Percentiles rank a stretch among this genome's conserved stretches.
Evolutionary conservation across 2,329 filamentous ascomycete species (phyloP).

Genomic region (Paecilomyces sp.): DNA sequence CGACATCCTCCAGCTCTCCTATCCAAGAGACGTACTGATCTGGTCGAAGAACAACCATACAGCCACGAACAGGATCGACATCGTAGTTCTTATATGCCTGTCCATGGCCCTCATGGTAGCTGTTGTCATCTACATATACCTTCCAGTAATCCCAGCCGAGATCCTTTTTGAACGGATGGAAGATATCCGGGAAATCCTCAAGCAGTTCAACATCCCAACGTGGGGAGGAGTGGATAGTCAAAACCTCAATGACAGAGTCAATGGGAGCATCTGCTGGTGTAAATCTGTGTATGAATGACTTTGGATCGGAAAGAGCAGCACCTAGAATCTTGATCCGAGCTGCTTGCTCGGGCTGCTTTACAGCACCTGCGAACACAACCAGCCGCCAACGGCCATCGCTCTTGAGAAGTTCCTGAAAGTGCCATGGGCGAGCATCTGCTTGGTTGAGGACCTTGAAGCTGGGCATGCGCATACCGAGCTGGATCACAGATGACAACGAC

Average conservation of each 20-base stretch:
- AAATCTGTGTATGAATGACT: conserved; percentile 39
- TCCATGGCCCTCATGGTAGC: conserved; percentile 44
- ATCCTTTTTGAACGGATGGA: conserved; percentile 40
- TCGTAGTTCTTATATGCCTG: conserved; percentile 51
- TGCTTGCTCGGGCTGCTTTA: conserved; percentile 40
- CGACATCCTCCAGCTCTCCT: background rate
- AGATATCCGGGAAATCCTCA: conserved; percentile 43
- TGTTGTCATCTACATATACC: conserved; percentile 48
- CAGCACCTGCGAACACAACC: conserved; percentile 54
- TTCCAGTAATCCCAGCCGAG: conserved; percentile 52
- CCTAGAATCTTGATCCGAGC: conserved; percentile 44
- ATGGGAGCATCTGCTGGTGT: conserved; percentile 33
- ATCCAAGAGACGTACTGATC: conserved; percentile 54
- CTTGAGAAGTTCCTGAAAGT: conserved; percentile 28
- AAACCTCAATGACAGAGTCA: conserved; percentile 49
- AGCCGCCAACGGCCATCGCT: conserved; percentile 32
- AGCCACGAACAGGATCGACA: conserved; percentile 48
- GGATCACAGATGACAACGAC: conserved; percentile 18
- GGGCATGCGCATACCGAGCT: conserved; percentile 27
- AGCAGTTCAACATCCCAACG: conserved; percentile 43
- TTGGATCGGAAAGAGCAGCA: conserved; percentile 27
- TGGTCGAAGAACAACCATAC: conserved; percentile 54
- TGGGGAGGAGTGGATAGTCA: conserved; percentile 52
- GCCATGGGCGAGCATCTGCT: conserved; percentile 31
- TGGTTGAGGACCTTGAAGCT: conserved; percentile 29